Percentiles rank a stretch among this genome's conserved stretches.
Evolutionary conservation across 164 flowering plant genomes (phyloP).

Genomic region (Chloranthus sessilifolius): DNA sequence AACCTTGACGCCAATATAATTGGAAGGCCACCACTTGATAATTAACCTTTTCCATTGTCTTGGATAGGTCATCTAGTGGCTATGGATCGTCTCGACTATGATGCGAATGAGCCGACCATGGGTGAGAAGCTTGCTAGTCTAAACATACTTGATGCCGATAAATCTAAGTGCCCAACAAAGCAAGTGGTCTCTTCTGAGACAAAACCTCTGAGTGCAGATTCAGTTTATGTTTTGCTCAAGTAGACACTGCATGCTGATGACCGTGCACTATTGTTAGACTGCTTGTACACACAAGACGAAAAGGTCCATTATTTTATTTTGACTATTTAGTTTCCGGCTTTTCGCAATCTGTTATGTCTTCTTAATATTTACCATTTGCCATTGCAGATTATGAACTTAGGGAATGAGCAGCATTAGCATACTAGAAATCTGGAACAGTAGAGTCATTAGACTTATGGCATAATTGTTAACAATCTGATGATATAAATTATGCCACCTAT

Average conservation of each 20-base stretch:
- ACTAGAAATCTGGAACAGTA: too few relatives aligned
- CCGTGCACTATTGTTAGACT: conserved; percentile 63
- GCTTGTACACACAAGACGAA: conserved; percentile 73
- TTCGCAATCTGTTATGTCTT: too few relatives aligned
- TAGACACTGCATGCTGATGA: conserved; percentile 93
- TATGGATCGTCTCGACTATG: conserved; percentile 29
- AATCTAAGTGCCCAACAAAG: conserved; percentile 14
- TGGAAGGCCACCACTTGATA: not conserved
- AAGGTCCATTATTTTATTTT: conserved; percentile 38
- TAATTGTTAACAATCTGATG: too few relatives aligned
- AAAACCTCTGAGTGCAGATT: conserved; percentile 88
- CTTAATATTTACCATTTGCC: too few relatives aligned
- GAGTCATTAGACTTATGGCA: too few relatives aligned
- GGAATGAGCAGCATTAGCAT: too few relatives aligned
- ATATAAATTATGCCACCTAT: too few relatives aligned
- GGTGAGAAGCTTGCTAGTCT: conserved; percentile 78
- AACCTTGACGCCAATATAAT: conserved; percentile 8
- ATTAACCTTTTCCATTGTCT: conserved; percentile 2
- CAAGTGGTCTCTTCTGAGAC: conserved; percentile 21
- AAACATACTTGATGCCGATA: conserved; percentile 26
- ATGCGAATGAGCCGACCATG: conserved; percentile 75
- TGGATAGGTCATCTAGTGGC: conserved; percentile 24
- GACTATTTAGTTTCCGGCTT: too few relatives aligned
- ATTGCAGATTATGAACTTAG: too few relatives aligned
- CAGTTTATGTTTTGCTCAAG: conserved; percentile 76